Evolutionary conservation across 2,329 filamentous ascomycete species (phyloP), one percentile per base, ranked within the genome.

Genomic region (Alternaria postmessia): DNA sequence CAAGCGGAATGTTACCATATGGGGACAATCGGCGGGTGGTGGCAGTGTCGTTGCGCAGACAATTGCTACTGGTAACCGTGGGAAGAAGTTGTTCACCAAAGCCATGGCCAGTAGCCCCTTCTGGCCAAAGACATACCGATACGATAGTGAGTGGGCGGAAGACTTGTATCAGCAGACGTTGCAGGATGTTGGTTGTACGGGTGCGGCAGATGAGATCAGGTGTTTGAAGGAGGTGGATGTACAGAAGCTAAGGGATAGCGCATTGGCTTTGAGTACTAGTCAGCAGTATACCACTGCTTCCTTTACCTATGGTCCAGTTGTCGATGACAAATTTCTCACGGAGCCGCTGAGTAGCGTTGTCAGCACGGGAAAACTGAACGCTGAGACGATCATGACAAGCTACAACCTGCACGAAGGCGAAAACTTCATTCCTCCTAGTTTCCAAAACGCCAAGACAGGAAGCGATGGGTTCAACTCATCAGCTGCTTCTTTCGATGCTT

Each of bases 341-440:
- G 72, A 80, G 56, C 78, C 78, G 18, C 77, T 89, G 2, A 85
- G 81, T 3, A 64, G 80, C 1, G 82, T 81, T 1, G 76, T 83
- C 0, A 63, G 66, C 0, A 72, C 68, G 4, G 74, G 77, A 0
- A 51, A 64, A 4, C 73, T 87, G 8, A 82, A 85, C 53, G 81
- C 81, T 3, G 79, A 84, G 2, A 71, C 76, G 8, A 81, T 82
- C 0, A 85, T 84, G 63, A 80, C 81, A n/a, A 85, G 84, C 80
- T 89, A 88, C 72, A 89, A 89, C 70, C 81, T 84, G 0, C 84
- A 88, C 68, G 87, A 89, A 73, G 87, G 88, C 22, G 83, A 89
- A 70, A 87, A 86, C 63, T 89, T 90, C 66, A 78, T 88, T 22
- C 86, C 86, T 0, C 70, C 82, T 0, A 84, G 82, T 0, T 76